Evolutionary conservation across 495 filamentous ascomycete genomes (phyloP).

Genomic region (Diplogelasinospora grovesii): DNA sequence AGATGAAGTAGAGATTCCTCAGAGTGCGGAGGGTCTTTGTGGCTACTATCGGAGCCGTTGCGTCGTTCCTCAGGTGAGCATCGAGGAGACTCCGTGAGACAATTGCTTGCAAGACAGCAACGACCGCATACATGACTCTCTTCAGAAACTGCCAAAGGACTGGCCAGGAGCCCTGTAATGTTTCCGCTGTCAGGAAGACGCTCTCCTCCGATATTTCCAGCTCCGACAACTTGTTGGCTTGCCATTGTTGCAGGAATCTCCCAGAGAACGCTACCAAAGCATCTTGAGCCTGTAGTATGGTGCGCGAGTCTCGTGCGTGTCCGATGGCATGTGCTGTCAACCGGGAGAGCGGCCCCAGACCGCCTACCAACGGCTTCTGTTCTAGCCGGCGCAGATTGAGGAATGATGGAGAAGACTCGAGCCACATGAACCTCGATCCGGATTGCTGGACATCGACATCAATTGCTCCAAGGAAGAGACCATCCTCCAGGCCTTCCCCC

Average conservation of each 20-base stretch:
- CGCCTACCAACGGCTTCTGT: slow-evolving; percentile 64
- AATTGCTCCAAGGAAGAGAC: slow-evolving; percentile 72
- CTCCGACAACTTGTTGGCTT: slow-evolving; percentile 73
- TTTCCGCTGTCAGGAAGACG: slow-evolving; percentile 61
- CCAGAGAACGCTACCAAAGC: slow-evolving; percentile 64
- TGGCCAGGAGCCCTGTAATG: slow-evolving; percentile 61
- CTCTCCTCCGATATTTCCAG: slow-evolving; percentile 73
- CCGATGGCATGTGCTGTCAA: slow-evolving; percentile 70
- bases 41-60: slow-evolving; percentile 62
- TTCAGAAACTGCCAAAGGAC: slow-evolving; percentile 77
- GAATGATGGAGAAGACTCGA: slow-evolving; percentile 53
- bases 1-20: slow-evolving; percentile 81
- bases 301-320: slow-evolving; percentile 50
- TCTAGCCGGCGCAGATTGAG: slow-evolving; percentile 49
- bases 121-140: slow-evolving; percentile 71
- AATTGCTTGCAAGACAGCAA: slow-evolving; percentile 66
- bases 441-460: slow-evolving; percentile 65
- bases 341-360: slow-evolving; percentile 71
- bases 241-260: slow-evolving; percentile 73
- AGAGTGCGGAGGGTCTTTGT: slow-evolving; percentile 72
- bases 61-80: slow-evolving; percentile 32
- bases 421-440: slow-evolving; percentile 67
- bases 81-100: slow-evolving; percentile 55
- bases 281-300: slow-evolving; percentile 63
- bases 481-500: slow-evolving; percentile 71